Conservation (phyloP, 2,329 filamentous ascomycete species). For the Cyanodermella asteris region DNA sequence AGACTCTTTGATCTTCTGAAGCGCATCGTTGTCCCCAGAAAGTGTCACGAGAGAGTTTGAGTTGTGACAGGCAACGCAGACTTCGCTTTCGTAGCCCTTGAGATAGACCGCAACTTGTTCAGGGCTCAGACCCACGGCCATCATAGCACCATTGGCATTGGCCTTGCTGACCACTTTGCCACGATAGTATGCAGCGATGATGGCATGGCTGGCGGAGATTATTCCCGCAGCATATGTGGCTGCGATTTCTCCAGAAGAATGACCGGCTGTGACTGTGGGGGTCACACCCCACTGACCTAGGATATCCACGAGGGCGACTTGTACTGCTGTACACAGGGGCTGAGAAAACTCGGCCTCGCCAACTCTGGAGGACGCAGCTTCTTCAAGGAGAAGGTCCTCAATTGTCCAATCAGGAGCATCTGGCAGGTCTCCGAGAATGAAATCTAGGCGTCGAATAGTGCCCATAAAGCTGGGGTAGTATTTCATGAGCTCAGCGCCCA, state of each 20-base stretch:
- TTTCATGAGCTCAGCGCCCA: conserved; percentile 6
- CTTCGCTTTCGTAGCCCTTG: background rate
- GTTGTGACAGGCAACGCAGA: conserved; percentile 5
- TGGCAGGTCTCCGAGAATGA: background rate
- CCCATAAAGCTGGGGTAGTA: background rate
- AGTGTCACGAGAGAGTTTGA: conserved; percentile 2
- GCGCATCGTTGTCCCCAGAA: conserved; percentile 1
- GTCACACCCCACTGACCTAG: conserved; percentile 1
- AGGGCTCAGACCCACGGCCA: conserved; percentile 4
- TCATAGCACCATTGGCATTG: conserved; percentile 4
- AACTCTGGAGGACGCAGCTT: background rate
- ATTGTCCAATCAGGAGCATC: background rate
- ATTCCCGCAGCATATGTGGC: conserved; percentile 2
- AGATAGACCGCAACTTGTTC: conserved; percentile 4
- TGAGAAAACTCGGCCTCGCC: conserved; percentile 1
- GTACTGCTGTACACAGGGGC: conserved; percentile 1
- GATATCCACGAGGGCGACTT: conserved; percentile 2
- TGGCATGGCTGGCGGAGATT: background rate
- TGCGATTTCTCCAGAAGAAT: conserved; percentile 4
- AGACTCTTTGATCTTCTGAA: background rate
- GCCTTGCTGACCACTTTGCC: background rate
- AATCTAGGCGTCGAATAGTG: background rate
- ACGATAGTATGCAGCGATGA: conserved; percentile 4
- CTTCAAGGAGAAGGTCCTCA: background rate
- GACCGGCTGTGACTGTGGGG: conserved; percentile 1